Percentiles rank a stretch among this genome's conserved stretches.
Evolutionary conservation across 2,329 filamentous ascomycete genomes (phyloP).

Genomic region (Penicillium sp.): DNA sequence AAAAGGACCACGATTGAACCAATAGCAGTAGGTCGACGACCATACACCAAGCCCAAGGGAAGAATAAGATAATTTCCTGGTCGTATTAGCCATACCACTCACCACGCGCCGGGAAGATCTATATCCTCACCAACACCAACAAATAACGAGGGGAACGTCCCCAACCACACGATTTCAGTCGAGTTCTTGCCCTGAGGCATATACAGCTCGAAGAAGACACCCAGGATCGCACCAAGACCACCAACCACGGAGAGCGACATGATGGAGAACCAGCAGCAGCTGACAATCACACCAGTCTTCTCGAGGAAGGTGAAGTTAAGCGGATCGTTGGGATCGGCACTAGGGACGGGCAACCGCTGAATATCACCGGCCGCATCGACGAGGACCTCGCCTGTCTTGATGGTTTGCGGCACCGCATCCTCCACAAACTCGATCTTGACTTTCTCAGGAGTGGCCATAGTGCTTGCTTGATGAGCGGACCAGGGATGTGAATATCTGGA

Average conservation of each 20-base stretch:
- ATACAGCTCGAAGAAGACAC: constrained; percentile 38
- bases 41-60: constrained; percentile 43
- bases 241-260: constrained; percentile 32
- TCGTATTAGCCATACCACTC: constrained; percentile 1
- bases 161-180: constrained; percentile 37
- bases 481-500: not conserved
- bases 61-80: constrained; percentile 42
- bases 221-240: constrained; percentile 36
- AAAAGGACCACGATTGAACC: constrained; percentile 35
- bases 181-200: constrained; percentile 26
- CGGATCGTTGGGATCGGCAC: constrained; percentile 30
- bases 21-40: constrained; percentile 42
- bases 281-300: constrained; percentile 28
- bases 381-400: constrained; percentile 9
- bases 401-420: constrained; percentile 10
- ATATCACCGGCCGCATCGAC: constrained; percentile 24
- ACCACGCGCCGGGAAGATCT: not conserved
- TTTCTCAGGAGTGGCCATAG: constrained; percentile 9
- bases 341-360: constrained; percentile 28
- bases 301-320: constrained; percentile 28
- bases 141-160: constrained; percentile 43
- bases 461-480: not conserved
- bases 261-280: constrained; percentile 33
- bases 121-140: constrained; percentile 40
- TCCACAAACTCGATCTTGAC: constrained; percentile 18